A percentile compares a stretch with the other conserved stretches of the same genome.
Conservation (phyloP, 169 alveolate species). For the Babesia divergens region DNA sequence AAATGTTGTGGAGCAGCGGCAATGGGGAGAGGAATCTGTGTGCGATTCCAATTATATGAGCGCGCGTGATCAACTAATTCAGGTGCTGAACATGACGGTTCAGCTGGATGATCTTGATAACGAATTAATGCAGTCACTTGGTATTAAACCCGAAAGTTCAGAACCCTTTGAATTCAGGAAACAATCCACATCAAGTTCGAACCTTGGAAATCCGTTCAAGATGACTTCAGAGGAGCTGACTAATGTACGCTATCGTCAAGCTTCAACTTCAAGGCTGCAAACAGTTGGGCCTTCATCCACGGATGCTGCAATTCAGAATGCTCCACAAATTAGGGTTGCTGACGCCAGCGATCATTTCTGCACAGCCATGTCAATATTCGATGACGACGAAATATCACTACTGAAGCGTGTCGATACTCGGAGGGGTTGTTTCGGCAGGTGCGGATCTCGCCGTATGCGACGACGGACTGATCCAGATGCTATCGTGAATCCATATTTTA, state of each 20-base stretch:
- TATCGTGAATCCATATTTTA: conserved; percentile 30
- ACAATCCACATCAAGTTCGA: background rate
- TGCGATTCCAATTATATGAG: conserved; percentile 18
- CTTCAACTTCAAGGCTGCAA: background rate
- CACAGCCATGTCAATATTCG: conserved; percentile 6
- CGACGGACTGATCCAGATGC: background rate
- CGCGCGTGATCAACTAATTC: conserved; percentile 2
- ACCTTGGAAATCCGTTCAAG: background rate
- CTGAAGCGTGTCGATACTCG: background rate
- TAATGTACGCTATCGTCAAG: background rate
- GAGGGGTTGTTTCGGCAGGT: conserved; percentile 13
- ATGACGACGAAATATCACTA: conserved; percentile 24
- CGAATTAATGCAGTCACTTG: background rate
- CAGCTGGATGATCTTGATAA: conserved; percentile 14
- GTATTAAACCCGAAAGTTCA: background rate
- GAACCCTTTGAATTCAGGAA: background rate
- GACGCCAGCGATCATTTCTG: conserved; percentile 15
- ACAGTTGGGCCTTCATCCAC: background rate
- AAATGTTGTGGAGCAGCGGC: background rate
- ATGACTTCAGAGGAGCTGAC: background rate
- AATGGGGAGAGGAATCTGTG: conserved; percentile 22
- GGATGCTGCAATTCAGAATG: background rate
- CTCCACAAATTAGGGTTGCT: background rate
- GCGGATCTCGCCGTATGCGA: background rate
- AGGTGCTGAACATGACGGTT: background rate